Evolutionary conservation across 169 alveolate species (phyloP), one percentile per base, ranked within the genome.

Genomic region (Fabrea salina): DNA sequence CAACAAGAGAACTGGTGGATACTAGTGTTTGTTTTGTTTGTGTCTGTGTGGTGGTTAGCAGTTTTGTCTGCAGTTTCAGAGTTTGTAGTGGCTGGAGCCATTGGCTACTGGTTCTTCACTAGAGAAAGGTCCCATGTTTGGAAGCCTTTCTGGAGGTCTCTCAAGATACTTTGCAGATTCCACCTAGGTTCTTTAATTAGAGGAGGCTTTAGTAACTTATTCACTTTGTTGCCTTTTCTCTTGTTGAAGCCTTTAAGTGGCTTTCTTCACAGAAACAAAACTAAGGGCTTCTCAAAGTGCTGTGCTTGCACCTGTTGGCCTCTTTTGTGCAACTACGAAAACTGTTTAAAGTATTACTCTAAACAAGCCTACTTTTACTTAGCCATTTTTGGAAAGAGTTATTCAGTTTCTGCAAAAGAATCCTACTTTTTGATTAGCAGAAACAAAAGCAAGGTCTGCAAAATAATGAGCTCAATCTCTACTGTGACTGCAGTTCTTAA

Each of bases 31-130:
- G 27, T 37, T 16, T 32, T 61, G 13, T 61, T 61, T 3, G 37
- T 61, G 75, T 11, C 56, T 1, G 27, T 61, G 16, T 61, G 75
- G 75, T 61, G 75, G 56, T 3, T 61, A 16, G 19, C 11, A 11
- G 13, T 61, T 30, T 37, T 61, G 25, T 13, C 27, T n/a, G 75
- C 25, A 16, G 37, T 61, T 3, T 30, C 37, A 25, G 75, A 61
- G 4, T 61, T 61, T 25, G 27, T 61, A 11, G 56, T 61, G 13
- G 75, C 40, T 13, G 54, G 56, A 16, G 47, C 56, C 16, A 16
- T 30, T 16, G 47, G 56, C n/a, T 33, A 11, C 56, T 61, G 75
- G 3, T 61, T 32, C 25, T 61, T 61, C 19, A 61, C 11, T 32
- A 61, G 19, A 35, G 75, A 61, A 61, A 61, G 37, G 37, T 61